These are phyloP conservation scores for Schwanniomyces sp. DNA, from an alignment of 805 yeast genomes.

Conservation along the genomic window DNA sequence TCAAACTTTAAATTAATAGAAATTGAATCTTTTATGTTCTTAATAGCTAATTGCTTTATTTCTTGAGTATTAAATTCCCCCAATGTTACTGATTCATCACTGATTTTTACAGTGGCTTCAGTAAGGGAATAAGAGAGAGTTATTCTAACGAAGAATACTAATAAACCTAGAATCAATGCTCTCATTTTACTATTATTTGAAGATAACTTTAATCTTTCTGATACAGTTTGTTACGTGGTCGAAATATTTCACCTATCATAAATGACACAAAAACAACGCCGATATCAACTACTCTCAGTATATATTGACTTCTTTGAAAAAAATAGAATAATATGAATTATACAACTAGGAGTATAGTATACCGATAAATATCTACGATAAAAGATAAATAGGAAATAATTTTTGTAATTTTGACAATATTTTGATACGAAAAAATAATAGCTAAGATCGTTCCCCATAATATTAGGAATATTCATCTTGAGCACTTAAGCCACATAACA, in stretches of 20 bases:
- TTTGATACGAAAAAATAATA: too few species aligned
- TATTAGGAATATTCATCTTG: too few species aligned
- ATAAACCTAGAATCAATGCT: conserved; percentile 6
- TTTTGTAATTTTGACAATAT: too few species aligned
- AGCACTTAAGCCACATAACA: too few species aligned
- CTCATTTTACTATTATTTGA: conserved; percentile 1
- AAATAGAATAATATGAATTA: too few species aligned
- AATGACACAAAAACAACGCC: neutral
- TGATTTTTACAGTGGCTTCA: conserved; percentile 29
- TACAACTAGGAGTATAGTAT: too few species aligned
- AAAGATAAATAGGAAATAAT: too few species aligned
- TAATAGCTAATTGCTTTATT: conserved; percentile 27
- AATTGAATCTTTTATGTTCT: conserved; percentile 30
- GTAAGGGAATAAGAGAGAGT: conserved; percentile 27
- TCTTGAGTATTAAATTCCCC: conserved; percentile 33
- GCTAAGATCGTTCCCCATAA: too few species aligned
- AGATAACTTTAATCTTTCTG: neutral
- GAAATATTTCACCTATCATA: neutral
- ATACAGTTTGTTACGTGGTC: conserved; percentile 2
- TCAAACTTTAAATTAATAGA: conserved; percentile 27
- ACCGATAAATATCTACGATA: too few species aligned
- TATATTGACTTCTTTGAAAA: too few species aligned
- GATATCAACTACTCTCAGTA: neutral
- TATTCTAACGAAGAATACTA: conserved; percentile 19
- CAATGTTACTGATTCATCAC: conserved; percentile 19